Conservation (phyloP, 805 yeast species). For the Wickerhamomyces bisporus region DNA sequence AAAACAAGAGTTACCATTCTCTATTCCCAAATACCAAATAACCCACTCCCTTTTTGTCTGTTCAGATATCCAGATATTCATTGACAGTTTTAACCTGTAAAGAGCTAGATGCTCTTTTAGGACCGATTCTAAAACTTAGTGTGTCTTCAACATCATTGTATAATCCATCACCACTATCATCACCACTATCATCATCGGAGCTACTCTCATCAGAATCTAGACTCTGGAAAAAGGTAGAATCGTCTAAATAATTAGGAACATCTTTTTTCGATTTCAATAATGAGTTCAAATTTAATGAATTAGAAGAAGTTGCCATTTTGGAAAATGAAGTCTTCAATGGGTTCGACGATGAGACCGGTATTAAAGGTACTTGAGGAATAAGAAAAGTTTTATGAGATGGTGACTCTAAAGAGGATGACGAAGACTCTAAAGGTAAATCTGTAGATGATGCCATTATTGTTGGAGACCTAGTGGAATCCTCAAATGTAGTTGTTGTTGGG, state of each 20-base stretch:
- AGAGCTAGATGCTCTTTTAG: conserved; percentile 17
- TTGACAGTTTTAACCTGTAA: conserved; percentile 16
- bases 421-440: background rate
- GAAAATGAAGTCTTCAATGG: background rate
- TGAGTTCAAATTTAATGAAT: conserved; percentile 19
- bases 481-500: conserved; percentile 6
- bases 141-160: conserved; percentile 22
- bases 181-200: conserved; percentile 8
- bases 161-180: conserved; percentile 11
- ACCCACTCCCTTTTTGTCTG: no score
- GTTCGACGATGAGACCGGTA: background rate
- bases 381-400: conserved; percentile 3
- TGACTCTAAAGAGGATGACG: background rate
- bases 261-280: conserved; percentile 19
- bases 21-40: no score
- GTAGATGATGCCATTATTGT: background rate
- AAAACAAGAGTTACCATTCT: no score
- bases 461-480: background rate
- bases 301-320: conserved; percentile 15
- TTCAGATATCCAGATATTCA: conserved; percentile 19
- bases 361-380: background rate
- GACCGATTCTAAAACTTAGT: conserved; percentile 19
- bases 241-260: conserved; percentile 21
- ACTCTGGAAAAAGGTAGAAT: conserved; percentile 20
- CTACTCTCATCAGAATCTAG: conserved; percentile 18